Evolutionary conservation across 225 moss, liverwort and hornwort genomes (phyloP).

Genomic region (Lunularia cruciata): DNA sequence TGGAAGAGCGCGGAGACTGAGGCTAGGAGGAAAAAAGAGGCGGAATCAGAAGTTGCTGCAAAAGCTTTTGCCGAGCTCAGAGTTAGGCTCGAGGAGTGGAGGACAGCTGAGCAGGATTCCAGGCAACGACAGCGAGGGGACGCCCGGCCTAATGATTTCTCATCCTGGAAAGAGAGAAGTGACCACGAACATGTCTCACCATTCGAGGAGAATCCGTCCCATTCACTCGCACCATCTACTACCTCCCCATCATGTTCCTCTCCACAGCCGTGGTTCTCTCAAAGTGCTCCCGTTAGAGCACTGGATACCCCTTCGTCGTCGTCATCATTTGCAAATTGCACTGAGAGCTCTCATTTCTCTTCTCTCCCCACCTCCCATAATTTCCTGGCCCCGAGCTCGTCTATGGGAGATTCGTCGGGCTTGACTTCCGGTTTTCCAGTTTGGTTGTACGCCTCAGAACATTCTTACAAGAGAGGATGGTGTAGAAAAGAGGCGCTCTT

Average conservation of each 20-base stretch:
- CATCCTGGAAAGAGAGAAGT: neutral
- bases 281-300: neutral
- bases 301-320: neutral
- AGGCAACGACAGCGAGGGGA: neutral
- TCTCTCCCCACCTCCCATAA: neutral
- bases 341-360: neutral
- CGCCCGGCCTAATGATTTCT: neutral
- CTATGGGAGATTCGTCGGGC: neutral
- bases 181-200: neutral
- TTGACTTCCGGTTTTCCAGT: neutral
- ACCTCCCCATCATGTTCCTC: neutral
- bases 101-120: slow-evolving; percentile 3
- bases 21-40: slow-evolving; percentile 11
- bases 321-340: too few relatives aligned
- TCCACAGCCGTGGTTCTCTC: neutral
- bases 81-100: slow-evolving; percentile 26
- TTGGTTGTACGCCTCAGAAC: neutral
- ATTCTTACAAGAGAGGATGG: neutral
- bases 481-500: neutral
- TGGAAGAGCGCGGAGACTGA: slow-evolving; percentile 33
- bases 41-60: neutral
- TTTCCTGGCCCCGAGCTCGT: neutral
- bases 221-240: neutral
- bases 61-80: neutral
- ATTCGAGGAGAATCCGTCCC: neutral